Conservation (phyloP, 805 yeast genomes). For the Hanseniaspora meyeri region DNA sequence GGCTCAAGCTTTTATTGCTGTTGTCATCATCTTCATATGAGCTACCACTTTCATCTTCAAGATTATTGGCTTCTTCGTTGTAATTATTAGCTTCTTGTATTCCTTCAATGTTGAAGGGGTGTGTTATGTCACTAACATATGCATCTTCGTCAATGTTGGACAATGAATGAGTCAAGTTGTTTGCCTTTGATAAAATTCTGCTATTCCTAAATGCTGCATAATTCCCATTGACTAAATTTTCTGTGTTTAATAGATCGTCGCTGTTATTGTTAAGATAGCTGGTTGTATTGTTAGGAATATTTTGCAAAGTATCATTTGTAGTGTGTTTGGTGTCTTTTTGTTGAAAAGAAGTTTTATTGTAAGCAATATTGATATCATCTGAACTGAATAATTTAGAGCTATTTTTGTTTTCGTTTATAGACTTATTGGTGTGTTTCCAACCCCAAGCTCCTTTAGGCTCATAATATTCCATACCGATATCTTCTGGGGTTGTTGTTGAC, state of each 20-base stretch:
- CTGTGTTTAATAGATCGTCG: conserved; percentile 3
- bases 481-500: conserved; percentile 13
- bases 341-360: background rate
- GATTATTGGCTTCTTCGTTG: background rate
- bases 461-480: conserved; percentile 13
- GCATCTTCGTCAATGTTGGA: background rate
- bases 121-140: conserved; percentile 2
- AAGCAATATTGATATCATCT: background rate
- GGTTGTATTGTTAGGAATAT: background rate
- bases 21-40: background rate
- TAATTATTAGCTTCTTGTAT: background rate
- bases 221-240: background rate
- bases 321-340: background rate
- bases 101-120: conserved; percentile 2
- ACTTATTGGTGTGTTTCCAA: background rate
- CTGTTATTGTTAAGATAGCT: conserved; percentile 1
- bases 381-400: background rate
- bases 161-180: background rate
- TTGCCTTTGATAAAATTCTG: background rate
- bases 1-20: background rate
- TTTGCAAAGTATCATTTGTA: background rate
- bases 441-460: conserved; percentile 7
- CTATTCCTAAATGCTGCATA: background rate
- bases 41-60: background rate
- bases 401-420: background rate